Conservation (phyloP, 202 grass and related monocot genomes). For the Eragrostis tef region DNA sequence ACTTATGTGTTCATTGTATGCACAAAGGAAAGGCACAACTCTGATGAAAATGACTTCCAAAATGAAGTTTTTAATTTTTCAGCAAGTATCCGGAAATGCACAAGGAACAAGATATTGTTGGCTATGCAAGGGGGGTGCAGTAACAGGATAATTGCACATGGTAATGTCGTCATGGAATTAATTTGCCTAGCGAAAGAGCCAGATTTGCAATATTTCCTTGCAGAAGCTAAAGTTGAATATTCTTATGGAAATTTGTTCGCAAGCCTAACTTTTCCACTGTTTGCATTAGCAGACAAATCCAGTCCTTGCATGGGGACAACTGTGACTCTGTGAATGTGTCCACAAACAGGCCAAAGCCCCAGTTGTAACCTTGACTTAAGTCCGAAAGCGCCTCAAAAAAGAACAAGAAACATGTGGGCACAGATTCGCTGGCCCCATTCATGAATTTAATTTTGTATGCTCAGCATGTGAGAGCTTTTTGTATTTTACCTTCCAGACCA, state of each 20-base stretch:
- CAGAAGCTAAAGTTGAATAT: slow-evolving; percentile 31
- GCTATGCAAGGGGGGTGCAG: slow-evolving; percentile 8
- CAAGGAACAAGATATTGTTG: background rate
- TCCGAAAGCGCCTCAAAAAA: slow-evolving; percentile 42
- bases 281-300: slow-evolving; percentile 35
- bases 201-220: slow-evolving; percentile 20
- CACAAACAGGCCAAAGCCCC: slow-evolving; percentile 40
- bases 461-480: slow-evolving; percentile 57
- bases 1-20: slow-evolving; percentile 29
- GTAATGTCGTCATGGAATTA: background rate
- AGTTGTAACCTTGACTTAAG: slow-evolving; percentile 47
- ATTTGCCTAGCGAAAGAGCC: slow-evolving; percentile 4
- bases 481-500: slow-evolving; percentile 91
- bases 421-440: slow-evolving; percentile 52
- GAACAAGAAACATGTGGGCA: slow-evolving; percentile 67
- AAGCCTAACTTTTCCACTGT: slow-evolving; percentile 14
- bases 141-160: background rate
- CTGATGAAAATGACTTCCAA: slow-evolving; percentile 29
- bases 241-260: slow-evolving; percentile 37
- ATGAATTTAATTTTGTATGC: slow-evolving; percentile 39
- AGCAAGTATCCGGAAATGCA: slow-evolving; percentile 2
- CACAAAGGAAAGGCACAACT: slow-evolving; percentile 48
- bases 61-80: slow-evolving; percentile 7
- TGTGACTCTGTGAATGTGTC: slow-evolving; percentile 30
- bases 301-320: slow-evolving; percentile 38